Base-by-base conservation (phyloP, 2,329 filamentous ascomycete species). In the Neurospora crassa region DNA sequence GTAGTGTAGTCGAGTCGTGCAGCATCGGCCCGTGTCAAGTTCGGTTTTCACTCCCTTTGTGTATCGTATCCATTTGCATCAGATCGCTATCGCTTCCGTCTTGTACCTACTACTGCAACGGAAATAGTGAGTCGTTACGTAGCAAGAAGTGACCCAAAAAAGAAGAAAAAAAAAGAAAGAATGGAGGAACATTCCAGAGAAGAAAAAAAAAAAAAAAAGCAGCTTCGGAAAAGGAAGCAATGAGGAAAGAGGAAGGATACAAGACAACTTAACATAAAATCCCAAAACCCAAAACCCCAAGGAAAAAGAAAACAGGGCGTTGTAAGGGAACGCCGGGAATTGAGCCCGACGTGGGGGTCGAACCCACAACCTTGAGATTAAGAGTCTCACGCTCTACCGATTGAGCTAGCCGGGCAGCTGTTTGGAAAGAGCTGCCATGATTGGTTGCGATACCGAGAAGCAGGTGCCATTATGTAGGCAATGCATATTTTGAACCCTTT, bases 321-420 rank as follows among this genome's bases (percentile, higher is more conserved):
- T 47, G 53, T 29, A 29, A 29, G 3, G 18, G 1, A 14, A 59
- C 53, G 67, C 47, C 71, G 73, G 34, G 34, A 37, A 37, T 37
- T 37, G 34, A 37, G 34, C 34, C 34, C 34, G 34, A 37, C 34
- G 34, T 37, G 34, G 34, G 34, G 34, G 34, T 37, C 34, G 5
- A 37, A 37, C 34, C 34, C 34, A 37, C 34, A 74, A 74, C 73
- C 73, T 74, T 74, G 73, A 74, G 73, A 74, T 74, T 41, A 86
- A 87, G 88, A 90, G 88, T 89, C 88, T 89, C 85, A 89, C 88
- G 88, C 87, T 90, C 88, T 90, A 89, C 86, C 85, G 85, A 88
- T 88, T 88, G 86, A 88, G 86, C 86, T 88, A 89, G 84, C 84
- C 84, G 81, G 84, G 84, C 83, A 69, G 70, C 53, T 24, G 24